Conservation (phyloP, 441 rosid species). For the Mallotus japonicus region DNA sequence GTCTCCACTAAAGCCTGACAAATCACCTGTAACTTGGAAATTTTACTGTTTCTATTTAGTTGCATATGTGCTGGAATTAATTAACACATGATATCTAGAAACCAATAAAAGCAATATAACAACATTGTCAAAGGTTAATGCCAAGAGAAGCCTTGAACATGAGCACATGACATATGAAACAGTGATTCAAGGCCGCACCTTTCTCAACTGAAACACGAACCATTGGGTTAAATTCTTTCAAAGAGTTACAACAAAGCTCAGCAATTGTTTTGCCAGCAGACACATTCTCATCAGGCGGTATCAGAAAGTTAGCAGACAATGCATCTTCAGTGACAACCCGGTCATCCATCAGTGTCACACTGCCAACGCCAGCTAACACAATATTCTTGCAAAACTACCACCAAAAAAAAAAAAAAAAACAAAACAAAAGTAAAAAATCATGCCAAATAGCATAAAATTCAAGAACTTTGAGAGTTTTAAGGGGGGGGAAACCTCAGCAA, state of each 20-base stretch:
- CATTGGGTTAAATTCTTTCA: constrained; percentile 84
- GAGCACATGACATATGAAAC: neutral
- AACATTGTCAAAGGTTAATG: neutral
- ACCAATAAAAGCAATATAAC: neutral
- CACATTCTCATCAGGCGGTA: constrained; percentile 46
- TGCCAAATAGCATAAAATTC: neutral
- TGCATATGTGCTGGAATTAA: neutral
- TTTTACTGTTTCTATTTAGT: neutral
- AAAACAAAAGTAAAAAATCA: neutral
- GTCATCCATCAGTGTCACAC: constrained; percentile 76
- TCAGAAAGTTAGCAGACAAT: constrained; percentile 58
- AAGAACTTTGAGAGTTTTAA: neutral
- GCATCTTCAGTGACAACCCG: constrained; percentile 55
- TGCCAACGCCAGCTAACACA: constrained; percentile 88
- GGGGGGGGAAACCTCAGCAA: constrained; percentile 55
- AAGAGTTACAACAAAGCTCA: constrained; percentile 56
- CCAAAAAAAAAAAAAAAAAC: neutral
- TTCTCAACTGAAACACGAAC: constrained; percentile 69
- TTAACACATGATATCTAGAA: neutral
- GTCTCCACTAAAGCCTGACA: constrained; percentile 48
- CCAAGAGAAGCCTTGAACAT: neutral
- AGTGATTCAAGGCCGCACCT: constrained; percentile 38
- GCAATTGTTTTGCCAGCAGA: constrained; percentile 46
- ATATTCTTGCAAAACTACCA: constrained; percentile 86
- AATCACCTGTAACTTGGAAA: constrained; percentile 48